Evolutionary conservation across 768 basidiomycete species (phyloP), one percentile per base, ranked within the genome.

Genomic region (Leccinum longicurvipes): DNA sequence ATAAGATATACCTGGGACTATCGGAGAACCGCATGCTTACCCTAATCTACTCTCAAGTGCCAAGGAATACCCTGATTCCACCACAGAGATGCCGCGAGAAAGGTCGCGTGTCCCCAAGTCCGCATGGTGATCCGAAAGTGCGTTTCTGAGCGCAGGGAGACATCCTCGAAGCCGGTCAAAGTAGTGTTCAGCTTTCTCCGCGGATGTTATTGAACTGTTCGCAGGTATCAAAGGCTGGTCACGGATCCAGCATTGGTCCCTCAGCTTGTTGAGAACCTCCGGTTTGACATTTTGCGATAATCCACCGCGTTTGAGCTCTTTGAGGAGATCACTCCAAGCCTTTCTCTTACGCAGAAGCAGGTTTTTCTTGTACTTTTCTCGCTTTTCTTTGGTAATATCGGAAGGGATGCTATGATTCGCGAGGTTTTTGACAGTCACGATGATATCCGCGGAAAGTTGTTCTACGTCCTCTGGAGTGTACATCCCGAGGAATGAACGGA

Each of bases 61-160:
- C 47, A 87, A 72, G 4, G 79, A 79, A 67, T 93, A 87, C 2
- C 84, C 80, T 41, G 87, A 92, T 69, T 98, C 93, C 5, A 93
- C 77, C 54, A 89, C 80, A 60, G 82, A 84, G 17, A 89, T 69
- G 7, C 87, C 91, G 58, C 92, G 81, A 65, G 87, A 87, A 17
- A 98, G 75, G 56, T 98, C 96, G 14, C 89, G 86, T n/a, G 91
- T 93, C 10, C 82, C 79, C 47, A 98, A 63, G 66, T 98, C 97
- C 1, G 78, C 67, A 66, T 94, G 90, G 69, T 98, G 96, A 46
- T 77, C 69, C 7, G 80, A 74, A 24, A 93, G 74, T 2, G 81
- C 77, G 6, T 74, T 73, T 45, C 91, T 78, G 27, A 98, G 75
- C 6, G 75, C 74, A 5, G 91, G 87, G 52, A 98, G 79, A 45